These are phyloP conservation scores for Chrysanthemum seticuspe DNA, from an alignment of 129 eudicot genomes.

Conservation along the genomic window DNA sequence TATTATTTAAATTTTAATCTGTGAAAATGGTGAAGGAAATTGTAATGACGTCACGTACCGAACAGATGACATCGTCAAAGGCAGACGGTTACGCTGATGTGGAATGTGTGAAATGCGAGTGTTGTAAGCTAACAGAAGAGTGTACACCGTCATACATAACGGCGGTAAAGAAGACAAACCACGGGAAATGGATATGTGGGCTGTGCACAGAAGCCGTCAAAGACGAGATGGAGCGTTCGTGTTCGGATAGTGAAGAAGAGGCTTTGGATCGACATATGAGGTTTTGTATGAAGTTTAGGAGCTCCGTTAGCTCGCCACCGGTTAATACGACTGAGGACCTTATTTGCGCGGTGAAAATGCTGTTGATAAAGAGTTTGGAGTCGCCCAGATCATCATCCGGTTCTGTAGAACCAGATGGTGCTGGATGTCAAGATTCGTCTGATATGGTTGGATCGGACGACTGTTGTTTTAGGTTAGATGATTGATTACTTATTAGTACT, in stretches of 20 bases:
- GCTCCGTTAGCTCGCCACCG: slow-evolving; percentile 40
- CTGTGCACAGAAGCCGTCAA: slow-evolving; percentile 63
- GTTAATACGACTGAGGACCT: slow-evolving; percentile 36
- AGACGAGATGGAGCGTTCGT: slow-evolving; percentile 40
- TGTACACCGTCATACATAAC: slow-evolving; percentile 52
- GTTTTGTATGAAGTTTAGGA: slow-evolving; percentile 45
- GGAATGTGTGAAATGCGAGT: slow-evolving; percentile 59
- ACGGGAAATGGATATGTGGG: slow-evolving; percentile 64
- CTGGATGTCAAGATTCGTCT: not conserved
- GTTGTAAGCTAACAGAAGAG: slow-evolving; percentile 60
- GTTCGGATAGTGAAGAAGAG: slow-evolving; percentile 38
- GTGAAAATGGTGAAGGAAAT: slow-evolving; percentile 28
- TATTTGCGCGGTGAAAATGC: slow-evolving; percentile 48
- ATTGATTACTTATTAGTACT: slow-evolving; percentile 8
- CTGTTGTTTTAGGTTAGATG: slow-evolving; percentile 14
- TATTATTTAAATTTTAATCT: not conserved
- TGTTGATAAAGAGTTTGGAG: slow-evolving; percentile 45
- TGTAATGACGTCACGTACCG: slow-evolving; percentile 13
- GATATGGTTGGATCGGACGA: not conserved
- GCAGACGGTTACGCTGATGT: slow-evolving; percentile 34
- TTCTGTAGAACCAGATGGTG: slow-evolving; percentile 1
- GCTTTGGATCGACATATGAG: slow-evolving; percentile 52
- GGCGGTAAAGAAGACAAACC: slow-evolving; percentile 32
- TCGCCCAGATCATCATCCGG: slow-evolving; percentile 33
- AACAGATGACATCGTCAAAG: slow-evolving; percentile 6